These are phyloP conservation scores for Diddensiella transvaalensis DNA, from an alignment of 805 yeast species.

Conservation along the genomic window DNA sequence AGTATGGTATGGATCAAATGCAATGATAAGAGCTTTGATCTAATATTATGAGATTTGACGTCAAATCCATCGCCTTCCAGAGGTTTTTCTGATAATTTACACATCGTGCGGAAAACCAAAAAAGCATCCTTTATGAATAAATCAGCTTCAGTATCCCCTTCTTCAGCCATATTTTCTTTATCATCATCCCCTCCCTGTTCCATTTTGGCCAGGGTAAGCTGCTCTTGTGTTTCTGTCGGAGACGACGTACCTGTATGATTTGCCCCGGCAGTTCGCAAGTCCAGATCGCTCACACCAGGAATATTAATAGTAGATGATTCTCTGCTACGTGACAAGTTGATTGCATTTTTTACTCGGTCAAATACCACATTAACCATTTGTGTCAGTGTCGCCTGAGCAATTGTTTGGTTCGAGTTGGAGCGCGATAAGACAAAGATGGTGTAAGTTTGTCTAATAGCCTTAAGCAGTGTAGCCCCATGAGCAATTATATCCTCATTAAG, in stretches of 20 bases:
- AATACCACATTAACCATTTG: conserved; percentile 86
- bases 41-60: conserved; percentile 80
- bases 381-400: conserved; percentile 92
- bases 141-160: conserved; percentile 43
- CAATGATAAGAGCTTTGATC: conserved; percentile 84
- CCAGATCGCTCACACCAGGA: not conserved
- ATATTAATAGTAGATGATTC: conserved; percentile 3
- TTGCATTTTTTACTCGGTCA: conserved; percentile 55
- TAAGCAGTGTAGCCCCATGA: conserved; percentile 83
- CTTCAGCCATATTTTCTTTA: conserved; percentile 9
- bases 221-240: conserved; percentile 9
- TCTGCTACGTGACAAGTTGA: conserved; percentile 22
- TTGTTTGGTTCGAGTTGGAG: conserved; percentile 78
- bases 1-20: conserved; percentile 84
- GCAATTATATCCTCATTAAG: conserved; percentile 76
- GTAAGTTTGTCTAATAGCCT: conserved; percentile 90
- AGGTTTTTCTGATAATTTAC: conserved; percentile 82
- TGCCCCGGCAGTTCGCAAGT: not conserved
- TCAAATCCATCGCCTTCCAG: conserved; percentile 61
- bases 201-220: conserved; percentile 32
- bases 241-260: not conserved
- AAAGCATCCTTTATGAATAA: conserved; percentile 85
- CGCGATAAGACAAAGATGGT: conserved; percentile 84
- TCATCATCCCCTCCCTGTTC: conserved; percentile 31
- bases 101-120: conserved; percentile 88